Evolutionary conservation across 805 yeast genomes (phyloP).

Genomic region (Candida succiphila): DNA sequence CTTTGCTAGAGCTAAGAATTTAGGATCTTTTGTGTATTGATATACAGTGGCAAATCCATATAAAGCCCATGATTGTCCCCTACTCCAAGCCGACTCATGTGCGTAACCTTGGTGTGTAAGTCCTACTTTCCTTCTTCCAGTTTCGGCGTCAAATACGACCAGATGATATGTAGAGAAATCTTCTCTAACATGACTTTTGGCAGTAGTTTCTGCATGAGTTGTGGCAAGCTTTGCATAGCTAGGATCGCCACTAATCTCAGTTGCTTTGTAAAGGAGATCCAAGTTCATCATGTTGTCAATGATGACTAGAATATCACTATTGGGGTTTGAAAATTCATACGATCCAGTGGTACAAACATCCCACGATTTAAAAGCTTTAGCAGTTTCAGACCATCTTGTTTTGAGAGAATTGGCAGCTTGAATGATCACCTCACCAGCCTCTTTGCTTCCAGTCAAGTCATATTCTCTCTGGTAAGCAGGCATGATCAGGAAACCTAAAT

Average conservation of each 20-base stretch:
- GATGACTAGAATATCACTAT: slow-evolving; percentile 18
- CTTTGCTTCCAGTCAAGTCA: slow-evolving; percentile 8
- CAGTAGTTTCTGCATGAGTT: slow-evolving; percentile 20
- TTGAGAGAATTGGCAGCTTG: slow-evolving; percentile 20
- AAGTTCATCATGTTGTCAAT: slow-evolving; percentile 9
- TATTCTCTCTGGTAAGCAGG: slow-evolving; percentile 18
- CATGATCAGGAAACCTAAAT: slow-evolving; percentile 18
- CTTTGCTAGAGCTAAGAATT: slow-evolving; percentile 18
- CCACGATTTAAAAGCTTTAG: slow-evolving; percentile 20
- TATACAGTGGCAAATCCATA: slow-evolving; percentile 19
- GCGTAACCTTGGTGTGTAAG: slow-evolving; percentile 20
- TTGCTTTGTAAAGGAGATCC: slow-evolving; percentile 18
- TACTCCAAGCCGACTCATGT: slow-evolving; percentile 19
- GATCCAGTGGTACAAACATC: slow-evolving; percentile 11
- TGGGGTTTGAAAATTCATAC: slow-evolving; percentile 9
- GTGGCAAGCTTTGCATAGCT: slow-evolving; percentile 18
- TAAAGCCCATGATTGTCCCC: slow-evolving; percentile 25
- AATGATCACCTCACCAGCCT: slow-evolving; percentile 11
- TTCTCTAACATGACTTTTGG: slow-evolving; percentile 15
- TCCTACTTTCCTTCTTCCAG: slow-evolving; percentile 14
- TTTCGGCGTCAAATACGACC: slow-evolving; percentile 13
- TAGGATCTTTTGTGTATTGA: slow-evolving; percentile 14
- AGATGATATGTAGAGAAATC: slow-evolving; percentile 18
- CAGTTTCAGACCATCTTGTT: slow-evolving; percentile 13
- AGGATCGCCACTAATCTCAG: slow-evolving; percentile 17